Base-by-base conservation (phyloP, 768 basidiomycete genomes). In the Vishniacozyma victoriae region DNA sequence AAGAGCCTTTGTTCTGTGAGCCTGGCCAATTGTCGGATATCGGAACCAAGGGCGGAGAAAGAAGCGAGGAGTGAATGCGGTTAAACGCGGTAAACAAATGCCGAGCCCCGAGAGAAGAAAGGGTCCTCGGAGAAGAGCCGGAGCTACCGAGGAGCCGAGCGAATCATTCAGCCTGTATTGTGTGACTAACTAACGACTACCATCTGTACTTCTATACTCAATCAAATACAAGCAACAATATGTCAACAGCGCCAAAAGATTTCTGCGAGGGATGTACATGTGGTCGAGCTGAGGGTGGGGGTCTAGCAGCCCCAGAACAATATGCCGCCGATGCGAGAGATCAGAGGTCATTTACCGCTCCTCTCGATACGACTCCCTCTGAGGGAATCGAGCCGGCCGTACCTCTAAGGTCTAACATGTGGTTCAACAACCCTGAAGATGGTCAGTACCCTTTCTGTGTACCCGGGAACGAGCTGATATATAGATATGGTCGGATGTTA, bases 391-490 rank as follows among this genome's bases (percentile, higher is more conserved):
- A 68, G 37, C 60, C 60, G 9, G 60, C 66, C 19, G 52, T 64
- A 2, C 66, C 66, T 1, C 48, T 64, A 11, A 35, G 66, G 12
- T 62, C 59, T 5, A 68, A 68, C 49, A 43, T 54, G 38, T 68
- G 66, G 66, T 68, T 59, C 51, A 64, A 60, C 41, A 51, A 63
- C 39, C 57, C 58, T 2, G 46, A 51, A 19, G 66, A 68, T 52
- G 59, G 58, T 57, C 45, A 48, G 57, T 51, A 13, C 22, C 2
- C 24, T 9, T 22, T 18, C 26, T 35, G 23, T 26, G 1, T 16
- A n/a, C 4, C 46, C 11, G 35, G 7, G 4, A 7, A 20, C 14
- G 5, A 7, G 27, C 47, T 46, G 22, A 38, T 13, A 14, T 2
- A 9, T 49, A 66, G 64, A 52, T 13, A 68, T 68, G 66, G 50